These are phyloP conservation scores for Arabidopsis hybrid DNA, from an alignment of 441 rosid species.

Conservation along the genomic window DNA sequence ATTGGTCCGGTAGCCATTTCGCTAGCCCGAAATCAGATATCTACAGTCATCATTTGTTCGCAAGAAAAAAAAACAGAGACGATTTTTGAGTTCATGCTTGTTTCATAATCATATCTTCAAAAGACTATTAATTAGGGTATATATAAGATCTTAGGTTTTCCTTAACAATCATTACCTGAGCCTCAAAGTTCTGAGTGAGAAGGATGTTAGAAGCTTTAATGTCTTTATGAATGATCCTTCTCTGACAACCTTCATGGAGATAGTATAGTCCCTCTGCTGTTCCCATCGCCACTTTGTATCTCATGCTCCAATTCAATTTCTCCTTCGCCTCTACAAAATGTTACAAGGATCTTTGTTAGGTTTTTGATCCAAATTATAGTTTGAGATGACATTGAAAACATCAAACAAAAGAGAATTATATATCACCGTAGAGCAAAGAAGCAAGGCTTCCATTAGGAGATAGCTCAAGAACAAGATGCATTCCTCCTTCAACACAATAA, in stretches of 20 bases:
- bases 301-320: slow-evolving; percentile 64
- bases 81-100: not conserved
- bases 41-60: slow-evolving; percentile 43
- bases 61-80: not conserved
- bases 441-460: slow-evolving; percentile 94
- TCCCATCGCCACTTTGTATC: slow-evolving; percentile 80
- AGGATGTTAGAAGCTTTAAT: slow-evolving; percentile 91
- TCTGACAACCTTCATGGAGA: slow-evolving; percentile 91
- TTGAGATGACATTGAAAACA: not conserved
- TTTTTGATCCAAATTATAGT: not conserved
- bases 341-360: slow-evolving; percentile 4
- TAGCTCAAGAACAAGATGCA: slow-evolving; percentile 89
- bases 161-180: slow-evolving; percentile 59
- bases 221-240: slow-evolving; percentile 95
- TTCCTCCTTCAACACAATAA: slow-evolving; percentile 93
- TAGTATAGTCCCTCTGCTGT: slow-evolving; percentile 82
- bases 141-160: not conserved
- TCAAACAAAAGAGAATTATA: not conserved
- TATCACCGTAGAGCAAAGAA: slow-evolving; percentile 81
- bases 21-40: slow-evolving; percentile 96
- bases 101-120: slow-evolving; percentile 1
- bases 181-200: slow-evolving; percentile 82
- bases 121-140: not conserved
- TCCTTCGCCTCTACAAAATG: slow-evolving; percentile 62
- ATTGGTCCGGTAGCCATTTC: slow-evolving; percentile 92